Evolutionary conservation across 2,329 filamentous ascomycete species (phyloP), one percentile per base, ranked within the genome.

Genomic region (Ophiostoma fasciatum): DNA sequence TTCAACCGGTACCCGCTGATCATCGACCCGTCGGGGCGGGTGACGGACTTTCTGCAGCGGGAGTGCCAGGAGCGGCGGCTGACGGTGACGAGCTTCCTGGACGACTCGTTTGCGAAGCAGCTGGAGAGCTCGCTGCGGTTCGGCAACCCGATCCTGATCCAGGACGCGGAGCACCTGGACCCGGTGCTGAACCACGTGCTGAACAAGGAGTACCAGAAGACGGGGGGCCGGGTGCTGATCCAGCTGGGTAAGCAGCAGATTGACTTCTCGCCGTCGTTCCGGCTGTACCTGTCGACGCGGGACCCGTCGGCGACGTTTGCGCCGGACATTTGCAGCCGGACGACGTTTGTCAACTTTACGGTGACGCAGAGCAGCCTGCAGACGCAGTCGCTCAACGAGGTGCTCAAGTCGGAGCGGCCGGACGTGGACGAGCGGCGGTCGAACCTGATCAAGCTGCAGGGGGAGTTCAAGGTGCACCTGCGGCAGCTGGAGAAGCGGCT

Each of bases 121-220:
- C 67, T 98, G 13, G 90, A 98, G 61, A 96, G 87, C 52, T 90
- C 90, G 14, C 68, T 98, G 43, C 83, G 90, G 53, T 98, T 98
- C 59, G 90, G 90, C 51, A 98, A 98, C 53, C 88, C 90, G 1
- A 98, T 98, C 46, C 73, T 98, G 42, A 98, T 98, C 41, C 90
- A 98, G 58, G 90, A 98, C 56, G 92, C 90, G 1, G 92, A 98
- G 59, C 82, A 98, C 54, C 64, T 98, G 39, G 90, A 98, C 52
- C 92, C 92, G 1, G 87, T 98, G 41, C 76, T 98, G 49, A 98
- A 96, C 52, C 90, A 98, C 50, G 88, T 98, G 38, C 74, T 98
- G 58, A 98, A 98, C 64, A 98, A 98, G 58, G 90, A 98, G 54
- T 98, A 98, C 58, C 92, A 98, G 59, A 92, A 87, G 63, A 98